A percentile compares a stretch with the other conserved stretches of the same genome.
Evolutionary conservation across 2,329 filamentous ascomycete species (phyloP).

Genomic region (Torrubiella hemipterigena): DNA sequence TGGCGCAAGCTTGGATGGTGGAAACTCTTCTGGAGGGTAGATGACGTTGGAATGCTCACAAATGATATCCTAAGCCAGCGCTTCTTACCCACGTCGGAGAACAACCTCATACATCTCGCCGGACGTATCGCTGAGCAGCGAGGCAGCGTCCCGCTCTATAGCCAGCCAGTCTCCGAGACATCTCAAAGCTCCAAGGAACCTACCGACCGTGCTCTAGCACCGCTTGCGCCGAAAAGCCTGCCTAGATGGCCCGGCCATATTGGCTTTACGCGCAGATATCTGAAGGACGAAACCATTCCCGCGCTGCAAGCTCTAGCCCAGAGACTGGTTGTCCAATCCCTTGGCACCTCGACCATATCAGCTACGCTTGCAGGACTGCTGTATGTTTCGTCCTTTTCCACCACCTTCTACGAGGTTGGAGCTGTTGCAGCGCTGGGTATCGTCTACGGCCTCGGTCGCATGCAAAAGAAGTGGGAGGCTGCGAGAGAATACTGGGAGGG

Average conservation of each 20-base stretch:
- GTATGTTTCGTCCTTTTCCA: constrained; percentile 42
- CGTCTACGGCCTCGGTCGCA: constrained; percentile 43
- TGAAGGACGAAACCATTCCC: constrained; percentile 55
- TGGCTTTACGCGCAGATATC: constrained; percentile 52
- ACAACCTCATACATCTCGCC: constrained; percentile 69
- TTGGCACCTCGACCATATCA: constrained; percentile 58
- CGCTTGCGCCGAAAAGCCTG: too few species aligned
- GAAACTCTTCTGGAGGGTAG: constrained; percentile 90
- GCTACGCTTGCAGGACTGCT: constrained; percentile 41
- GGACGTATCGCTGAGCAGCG: constrained; percentile 54
- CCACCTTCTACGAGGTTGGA: constrained; percentile 47
- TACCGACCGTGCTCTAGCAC: too few species aligned
- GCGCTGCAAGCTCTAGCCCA: constrained; percentile 63
- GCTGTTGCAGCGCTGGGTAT: constrained; percentile 49
- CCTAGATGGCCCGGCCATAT: constrained; percentile 66
- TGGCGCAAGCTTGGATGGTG: constrained; percentile 85
- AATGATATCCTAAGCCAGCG: constrained; percentile 63
- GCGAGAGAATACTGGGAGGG: constrained; percentile 51
- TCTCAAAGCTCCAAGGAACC: constrained; percentile 3
- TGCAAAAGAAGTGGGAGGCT: constrained; percentile 52
- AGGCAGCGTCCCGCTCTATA: constrained; percentile 16
- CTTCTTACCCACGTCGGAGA: constrained; percentile 71
- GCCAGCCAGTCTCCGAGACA: constrained; percentile 19
- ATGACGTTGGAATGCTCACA: constrained; percentile 78
- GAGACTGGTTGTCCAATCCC: constrained; percentile 60